A percentile compares a stretch with the other conserved stretches of the same genome.
These are phyloP conservation scores for Naganishia vishniacii DNA, from an alignment of 768 basidiomycete genomes.

Conservation along the genomic window DNA sequence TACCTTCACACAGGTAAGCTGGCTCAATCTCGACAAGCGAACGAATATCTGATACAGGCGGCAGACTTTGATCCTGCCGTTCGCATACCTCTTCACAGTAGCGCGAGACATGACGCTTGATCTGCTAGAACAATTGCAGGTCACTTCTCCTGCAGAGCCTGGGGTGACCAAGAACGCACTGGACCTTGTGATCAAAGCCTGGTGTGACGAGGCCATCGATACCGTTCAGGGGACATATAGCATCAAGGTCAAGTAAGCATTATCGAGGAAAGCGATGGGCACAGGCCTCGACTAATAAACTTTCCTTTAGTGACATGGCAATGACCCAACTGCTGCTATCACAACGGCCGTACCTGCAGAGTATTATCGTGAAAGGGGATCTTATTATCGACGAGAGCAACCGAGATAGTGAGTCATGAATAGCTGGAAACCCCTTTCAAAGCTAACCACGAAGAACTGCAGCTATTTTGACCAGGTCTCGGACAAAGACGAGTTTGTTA, in stretches of 20 bases:
- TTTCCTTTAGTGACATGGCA: constrained; percentile 59
- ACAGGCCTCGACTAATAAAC: neutral
- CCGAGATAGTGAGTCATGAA: constrained; percentile 62
- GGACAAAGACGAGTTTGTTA: constrained; percentile 68
- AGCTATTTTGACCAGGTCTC: constrained; percentile 97
- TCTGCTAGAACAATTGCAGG: constrained; percentile 64
- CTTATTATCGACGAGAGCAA: constrained; percentile 76
- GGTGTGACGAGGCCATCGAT: constrained; percentile 84
- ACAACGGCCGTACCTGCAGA: constrained; percentile 62
- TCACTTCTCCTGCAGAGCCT: constrained; percentile 50
- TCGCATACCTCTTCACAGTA: constrained; percentile 78
- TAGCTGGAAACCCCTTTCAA: neutral
- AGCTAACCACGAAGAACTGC: constrained; percentile 28
- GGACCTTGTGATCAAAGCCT: constrained; percentile 81
- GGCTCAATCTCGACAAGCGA: neutral
- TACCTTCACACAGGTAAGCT: constrained; percentile 74
- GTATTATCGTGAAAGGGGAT: constrained; percentile 79
- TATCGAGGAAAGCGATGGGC: neutral
- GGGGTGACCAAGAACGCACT: constrained; percentile 56
- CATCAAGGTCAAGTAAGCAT: constrained; percentile 60
- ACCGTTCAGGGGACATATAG: constrained; percentile 96
- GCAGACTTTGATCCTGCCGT: constrained; percentile 83
- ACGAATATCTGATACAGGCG: constrained; percentile 1
- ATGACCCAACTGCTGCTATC: constrained; percentile 67
- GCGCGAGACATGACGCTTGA: constrained; percentile 73